Percentiles rank a stretch among this genome's conserved stretches.
phyloP scores from a whole-genome alignment of 192 early-diverging fungal genomes.

The Lunasporangiospora selenospora region DNA sequence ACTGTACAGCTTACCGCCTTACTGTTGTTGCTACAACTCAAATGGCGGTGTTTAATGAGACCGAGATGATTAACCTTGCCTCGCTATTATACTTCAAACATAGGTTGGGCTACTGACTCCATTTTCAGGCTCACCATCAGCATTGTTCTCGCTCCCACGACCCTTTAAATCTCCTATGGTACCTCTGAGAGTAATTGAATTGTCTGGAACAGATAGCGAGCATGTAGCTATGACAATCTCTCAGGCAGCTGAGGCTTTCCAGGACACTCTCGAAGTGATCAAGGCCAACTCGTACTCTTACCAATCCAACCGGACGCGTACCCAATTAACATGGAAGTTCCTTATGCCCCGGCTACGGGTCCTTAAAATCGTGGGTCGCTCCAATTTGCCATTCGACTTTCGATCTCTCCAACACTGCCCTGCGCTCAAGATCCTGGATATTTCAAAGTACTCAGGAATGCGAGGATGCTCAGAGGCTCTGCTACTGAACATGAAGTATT shows the following conservation, averaged over 20 bases:
- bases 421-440: conserved; percentile 25
- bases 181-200: conserved; percentile 23
- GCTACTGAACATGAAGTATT: conserved; percentile 29
- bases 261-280: conserved; percentile 44
- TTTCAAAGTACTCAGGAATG: conserved; percentile 47
- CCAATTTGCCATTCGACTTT: conserved; percentile 43
- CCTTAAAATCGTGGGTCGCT: conserved; percentile 38
- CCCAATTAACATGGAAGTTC: conserved; percentile 11
- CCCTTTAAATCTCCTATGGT: conserved; percentile 2
- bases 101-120: conserved; percentile 5
- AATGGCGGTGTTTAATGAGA: too few species aligned
- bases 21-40: too few species aligned
- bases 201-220: conserved; percentile 33
- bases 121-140: background rate
- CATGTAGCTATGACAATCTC: conserved; percentile 34
- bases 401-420: conserved; percentile 37
- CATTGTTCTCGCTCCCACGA: background rate
- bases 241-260: conserved; percentile 42
- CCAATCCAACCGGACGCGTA: conserved; percentile 11
- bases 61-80: too few species aligned
- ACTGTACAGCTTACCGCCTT: background rate
- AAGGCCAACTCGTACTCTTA: conserved; percentile 39
- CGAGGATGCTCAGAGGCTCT: conserved; percentile 22
- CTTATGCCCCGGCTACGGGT: conserved; percentile 22
- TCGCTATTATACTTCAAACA: too few species aligned